These are phyloP conservation scores for Physcomitrellopsis africana DNA, from an alignment of 225 moss, liverwort and hornwort species.

Conservation along the genomic window DNA sequence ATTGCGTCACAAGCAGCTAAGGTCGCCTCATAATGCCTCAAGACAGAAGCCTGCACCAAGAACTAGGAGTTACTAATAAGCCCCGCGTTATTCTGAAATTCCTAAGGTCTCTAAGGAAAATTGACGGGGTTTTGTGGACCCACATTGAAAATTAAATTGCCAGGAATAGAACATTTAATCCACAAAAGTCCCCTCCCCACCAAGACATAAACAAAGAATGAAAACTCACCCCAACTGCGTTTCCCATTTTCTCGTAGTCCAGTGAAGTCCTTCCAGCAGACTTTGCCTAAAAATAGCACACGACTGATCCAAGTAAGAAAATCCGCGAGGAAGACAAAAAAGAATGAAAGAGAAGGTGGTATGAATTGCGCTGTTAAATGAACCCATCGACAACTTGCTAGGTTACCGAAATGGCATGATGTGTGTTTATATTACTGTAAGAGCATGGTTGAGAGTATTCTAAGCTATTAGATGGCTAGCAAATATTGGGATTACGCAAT, in stretches of 20 bases:
- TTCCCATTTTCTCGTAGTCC: constrained; percentile 72
- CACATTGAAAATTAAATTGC: not conserved
- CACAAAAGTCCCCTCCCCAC: constrained; percentile 4
- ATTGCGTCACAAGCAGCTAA: constrained; percentile 88
- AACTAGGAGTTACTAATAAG: constrained; percentile 6
- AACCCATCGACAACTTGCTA: not conserved
- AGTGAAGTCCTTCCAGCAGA: constrained; percentile 73
- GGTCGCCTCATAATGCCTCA: constrained; percentile 85
- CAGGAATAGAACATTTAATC: constrained; percentile 3
- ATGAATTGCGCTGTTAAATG: not conserved
- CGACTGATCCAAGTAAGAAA: constrained; percentile 7
- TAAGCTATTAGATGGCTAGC: not conserved
- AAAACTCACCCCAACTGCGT: constrained; percentile 68
- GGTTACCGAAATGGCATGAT: constrained; percentile 14
- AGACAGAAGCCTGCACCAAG: constrained; percentile 66
- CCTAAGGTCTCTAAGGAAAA: not conserved
- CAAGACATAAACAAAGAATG: constrained; percentile 2
- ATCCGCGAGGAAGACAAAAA: not conserved
- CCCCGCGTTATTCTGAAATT: constrained; percentile 6
- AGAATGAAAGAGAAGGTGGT: constrained; percentile 9
- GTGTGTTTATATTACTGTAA: not conserved
- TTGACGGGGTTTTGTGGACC: not conserved
- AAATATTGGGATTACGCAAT: too few relatives aligned
- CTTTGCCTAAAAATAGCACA: constrained; percentile 72
- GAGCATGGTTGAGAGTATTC: not conserved